Evolutionary conservation across 306 rosid genomes (phyloP).

Genomic region (Alnus glutinosa): DNA sequence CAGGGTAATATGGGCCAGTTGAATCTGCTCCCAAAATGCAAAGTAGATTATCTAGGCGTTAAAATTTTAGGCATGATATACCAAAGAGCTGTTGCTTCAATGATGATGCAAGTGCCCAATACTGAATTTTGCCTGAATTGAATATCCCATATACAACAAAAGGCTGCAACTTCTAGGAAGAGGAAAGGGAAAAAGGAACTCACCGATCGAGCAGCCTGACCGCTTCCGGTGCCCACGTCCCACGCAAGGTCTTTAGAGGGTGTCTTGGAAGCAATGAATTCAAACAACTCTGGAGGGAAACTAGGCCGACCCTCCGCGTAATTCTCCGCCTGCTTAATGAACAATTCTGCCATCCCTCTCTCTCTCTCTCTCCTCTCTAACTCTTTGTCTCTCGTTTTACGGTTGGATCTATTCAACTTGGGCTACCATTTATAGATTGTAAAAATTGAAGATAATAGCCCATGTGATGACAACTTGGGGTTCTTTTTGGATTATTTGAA

Average conservation of each 20-base stretch:
- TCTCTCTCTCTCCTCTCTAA: neutral
- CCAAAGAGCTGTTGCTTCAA: neutral
- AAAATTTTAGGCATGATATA: neutral
- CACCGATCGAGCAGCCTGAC: conserved; percentile 81
- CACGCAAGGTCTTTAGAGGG: conserved; percentile 59
- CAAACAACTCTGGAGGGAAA: conserved; percentile 61
- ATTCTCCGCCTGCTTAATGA: conserved; percentile 56
- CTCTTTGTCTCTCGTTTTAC: neutral
- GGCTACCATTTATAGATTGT: neutral
- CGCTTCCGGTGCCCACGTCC: conserved; percentile 90
- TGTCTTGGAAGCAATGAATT: conserved; percentile 69
- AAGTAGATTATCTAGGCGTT: too few species aligned
- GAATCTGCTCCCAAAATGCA: neutral
- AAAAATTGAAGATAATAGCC: neutral
- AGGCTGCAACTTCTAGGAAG: neutral
- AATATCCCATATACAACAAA: neutral
- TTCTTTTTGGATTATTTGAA: too few species aligned
- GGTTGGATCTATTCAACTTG: neutral
- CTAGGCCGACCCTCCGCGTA: conserved; percentile 60
- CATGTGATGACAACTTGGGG: neutral
- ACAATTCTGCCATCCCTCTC: conserved; percentile 40
- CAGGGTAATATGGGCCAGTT: neutral
- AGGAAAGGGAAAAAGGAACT: neutral
- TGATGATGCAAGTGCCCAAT: neutral
- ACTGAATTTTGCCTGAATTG: neutral